phyloP scores from a whole-genome alignment of 805 yeast genomes.

The Ogataea siamensis region DNA sequence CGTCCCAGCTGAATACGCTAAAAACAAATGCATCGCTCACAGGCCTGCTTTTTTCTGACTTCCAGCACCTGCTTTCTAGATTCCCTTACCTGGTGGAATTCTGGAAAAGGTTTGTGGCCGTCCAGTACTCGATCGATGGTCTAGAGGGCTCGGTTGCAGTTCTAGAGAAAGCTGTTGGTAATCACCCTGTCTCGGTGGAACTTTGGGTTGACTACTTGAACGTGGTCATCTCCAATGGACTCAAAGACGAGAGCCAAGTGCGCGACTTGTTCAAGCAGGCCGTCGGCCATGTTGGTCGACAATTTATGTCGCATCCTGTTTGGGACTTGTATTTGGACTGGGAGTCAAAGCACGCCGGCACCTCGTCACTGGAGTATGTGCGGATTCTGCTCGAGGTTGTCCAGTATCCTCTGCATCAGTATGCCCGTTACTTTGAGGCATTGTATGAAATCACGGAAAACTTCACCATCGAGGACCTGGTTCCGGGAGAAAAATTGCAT shows the following conservation, averaged over 20 bases:
- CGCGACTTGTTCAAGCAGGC: conserved; percentile 49
- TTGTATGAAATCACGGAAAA: conserved; percentile 39
- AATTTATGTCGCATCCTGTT: conserved; percentile 72
- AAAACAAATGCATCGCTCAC: conserved; percentile 18
- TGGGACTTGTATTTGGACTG: conserved; percentile 80
- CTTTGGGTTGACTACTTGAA: conserved; percentile 67
- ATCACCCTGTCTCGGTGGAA: conserved; percentile 58
- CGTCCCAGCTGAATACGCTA: conserved; percentile 20
- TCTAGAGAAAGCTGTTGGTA: conserved; percentile 43
- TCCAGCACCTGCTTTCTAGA: conserved; percentile 43
- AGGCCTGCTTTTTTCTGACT: conserved; percentile 28
- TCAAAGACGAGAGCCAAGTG: conserved; percentile 33
- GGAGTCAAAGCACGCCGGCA: conserved; percentile 40
- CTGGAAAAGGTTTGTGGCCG: conserved; percentile 61
- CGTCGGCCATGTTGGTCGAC: conserved; percentile 52
- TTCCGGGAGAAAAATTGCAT: conserved; percentile 29
- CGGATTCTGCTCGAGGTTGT: conserved; percentile 45
- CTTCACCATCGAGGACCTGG: conserved; percentile 34
- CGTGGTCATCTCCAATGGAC: conserved; percentile 45
- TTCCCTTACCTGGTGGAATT: conserved; percentile 59
- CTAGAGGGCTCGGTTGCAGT: conserved; percentile 46
- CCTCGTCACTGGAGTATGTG: conserved; percentile 37
- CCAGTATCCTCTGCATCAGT: conserved; percentile 77
- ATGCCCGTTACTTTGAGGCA: conserved; percentile 68
- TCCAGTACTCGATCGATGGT: conserved; percentile 58